Evolutionary conservation across 805 yeast genomes (phyloP).

Genomic region (Groenewaldozyma tartarivorans): DNA sequence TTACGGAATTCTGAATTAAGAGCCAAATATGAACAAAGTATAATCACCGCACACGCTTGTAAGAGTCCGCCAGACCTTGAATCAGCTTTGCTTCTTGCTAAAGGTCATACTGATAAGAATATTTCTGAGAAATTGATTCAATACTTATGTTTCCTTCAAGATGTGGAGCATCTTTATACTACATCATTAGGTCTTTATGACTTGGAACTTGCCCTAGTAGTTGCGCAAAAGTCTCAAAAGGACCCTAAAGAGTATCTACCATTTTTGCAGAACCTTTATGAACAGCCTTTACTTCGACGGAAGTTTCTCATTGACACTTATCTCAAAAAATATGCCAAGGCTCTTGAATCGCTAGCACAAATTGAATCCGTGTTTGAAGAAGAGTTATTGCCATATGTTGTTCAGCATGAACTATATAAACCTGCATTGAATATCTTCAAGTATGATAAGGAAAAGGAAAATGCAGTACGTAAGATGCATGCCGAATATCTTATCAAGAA

Average conservation of each 20-base stretch:
- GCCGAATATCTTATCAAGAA: conserved; percentile 52
- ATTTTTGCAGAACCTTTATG: conserved; percentile 70
- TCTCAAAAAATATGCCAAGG: conserved; percentile 58
- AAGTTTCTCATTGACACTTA: conserved; percentile 72
- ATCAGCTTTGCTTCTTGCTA: conserved; percentile 61
- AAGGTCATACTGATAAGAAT: conserved; percentile 38
- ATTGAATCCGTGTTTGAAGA: conserved; percentile 20
- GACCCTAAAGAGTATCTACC: conserved; percentile 97
- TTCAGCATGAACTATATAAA: conserved; percentile 58
- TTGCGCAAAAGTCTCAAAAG: conserved; percentile 94
- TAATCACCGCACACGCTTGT: conserved; percentile 87
- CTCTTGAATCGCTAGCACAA: conserved; percentile 51
- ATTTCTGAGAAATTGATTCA: conserved; percentile 57
- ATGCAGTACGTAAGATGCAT: conserved; percentile 45
- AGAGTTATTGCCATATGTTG: conserved; percentile 62
- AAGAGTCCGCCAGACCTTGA: conserved; percentile 77
- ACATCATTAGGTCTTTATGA: conserved; percentile 77
- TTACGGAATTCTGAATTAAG: conserved; percentile 42
- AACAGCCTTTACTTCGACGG: conserved; percentile 55
- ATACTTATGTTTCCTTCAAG: conserved; percentile 84
- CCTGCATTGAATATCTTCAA: conserved; percentile 56
- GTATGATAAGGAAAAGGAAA: conserved; percentile 45
- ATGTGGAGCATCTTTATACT: conserved; percentile 72
- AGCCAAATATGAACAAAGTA: conserved; percentile 57
- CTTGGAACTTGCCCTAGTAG: conserved; percentile 63